Evolutionary conservation across 345 rosid species (phyloP).

Genomic region (Clarkia xantiana): DNA sequence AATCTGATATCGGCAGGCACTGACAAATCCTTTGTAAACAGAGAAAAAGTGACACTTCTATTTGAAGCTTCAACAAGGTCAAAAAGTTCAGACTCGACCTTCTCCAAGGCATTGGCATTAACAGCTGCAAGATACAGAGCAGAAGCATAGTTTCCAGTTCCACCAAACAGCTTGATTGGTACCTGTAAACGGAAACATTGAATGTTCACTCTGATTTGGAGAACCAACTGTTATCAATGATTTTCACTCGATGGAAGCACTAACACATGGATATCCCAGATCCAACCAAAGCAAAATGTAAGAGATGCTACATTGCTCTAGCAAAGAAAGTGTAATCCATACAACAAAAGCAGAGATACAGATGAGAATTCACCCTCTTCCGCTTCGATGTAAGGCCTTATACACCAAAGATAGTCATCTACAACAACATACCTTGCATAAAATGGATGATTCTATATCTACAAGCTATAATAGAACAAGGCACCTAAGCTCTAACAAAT

Average conservation of each 20-base stretch:
- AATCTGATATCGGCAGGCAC: slow-evolving; percentile 47
- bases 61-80: slow-evolving; percentile 53
- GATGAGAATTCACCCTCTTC: too few relatives aligned
- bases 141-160: slow-evolving; percentile 79
- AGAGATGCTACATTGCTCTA: too few relatives aligned
- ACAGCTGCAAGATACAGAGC: slow-evolving; percentile 62
- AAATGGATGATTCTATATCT: neutral
- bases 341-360: too few relatives aligned
- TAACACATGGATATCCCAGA: too few relatives aligned
- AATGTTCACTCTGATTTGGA: neutral
- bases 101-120: slow-evolving; percentile 49
- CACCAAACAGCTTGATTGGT: slow-evolving; percentile 62
- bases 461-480: neutral
- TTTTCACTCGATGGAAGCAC: too few relatives aligned
- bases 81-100: slow-evolving; percentile 60
- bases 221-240: neutral
- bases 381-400: too few relatives aligned
- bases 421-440: neutral
- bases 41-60: slow-evolving; percentile 40
- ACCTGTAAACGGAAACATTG: slow-evolving; percentile 25
- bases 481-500: neutral
- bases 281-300: too few relatives aligned
- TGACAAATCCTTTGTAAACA: slow-evolving; percentile 65
- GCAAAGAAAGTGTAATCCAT: too few relatives aligned
- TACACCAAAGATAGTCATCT: too few relatives aligned